Evolutionary conservation across 176 grass and related monocot species (phyloP), one percentile per base, ranked within the genome.

Genomic region (Eragrostis nindensis): DNA sequence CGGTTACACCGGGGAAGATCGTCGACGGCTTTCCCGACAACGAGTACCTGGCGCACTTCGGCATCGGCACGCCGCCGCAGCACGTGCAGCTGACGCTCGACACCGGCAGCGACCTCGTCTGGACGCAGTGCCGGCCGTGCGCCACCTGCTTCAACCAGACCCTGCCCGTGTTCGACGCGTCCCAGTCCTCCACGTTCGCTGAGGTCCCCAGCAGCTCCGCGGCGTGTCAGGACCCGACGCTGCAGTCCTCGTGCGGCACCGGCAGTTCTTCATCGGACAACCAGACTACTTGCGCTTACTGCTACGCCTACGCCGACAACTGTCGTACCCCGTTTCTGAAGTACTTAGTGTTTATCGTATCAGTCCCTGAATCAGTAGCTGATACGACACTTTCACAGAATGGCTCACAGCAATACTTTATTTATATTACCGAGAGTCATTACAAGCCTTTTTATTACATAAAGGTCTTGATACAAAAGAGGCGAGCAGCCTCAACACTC

Each of bases 21-120:
- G 1, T 21, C 52, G 0, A 41, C 36, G 46, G 24, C 26, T 21
- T 69, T 61, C 77, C 67, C 48, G 47, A 22, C 57, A 77, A 65
- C 14, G 86, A 91, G 82, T 91, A 91, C 72, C 76, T 88, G 22
- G 82, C 78, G 46, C 74, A 71, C 61, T 18, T 92, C 11, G 75
- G 73, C 76, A 57, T 92, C 59, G 78, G 86, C 59, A 89, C 77
- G 66, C 82, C 86, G 41, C 73, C 86, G 25, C 90, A 92, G 52
- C 49, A 69, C 7, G 76, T 88, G 75, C 68, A 78, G 50, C 86
- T 88, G 11, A 78, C 22, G 6, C 81, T 92, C 11, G 87, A 96
- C 83, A 86, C 87, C 0, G 90, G n/a, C 4, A 90, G 90, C 65
- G 83, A 88, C 71, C 76, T 97, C 39, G 43, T 62, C 40, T 88